These are phyloP conservation scores for Candida khao-thaluensis DNA, from an alignment of 805 yeast genomes.

Conservation along the genomic window DNA sequence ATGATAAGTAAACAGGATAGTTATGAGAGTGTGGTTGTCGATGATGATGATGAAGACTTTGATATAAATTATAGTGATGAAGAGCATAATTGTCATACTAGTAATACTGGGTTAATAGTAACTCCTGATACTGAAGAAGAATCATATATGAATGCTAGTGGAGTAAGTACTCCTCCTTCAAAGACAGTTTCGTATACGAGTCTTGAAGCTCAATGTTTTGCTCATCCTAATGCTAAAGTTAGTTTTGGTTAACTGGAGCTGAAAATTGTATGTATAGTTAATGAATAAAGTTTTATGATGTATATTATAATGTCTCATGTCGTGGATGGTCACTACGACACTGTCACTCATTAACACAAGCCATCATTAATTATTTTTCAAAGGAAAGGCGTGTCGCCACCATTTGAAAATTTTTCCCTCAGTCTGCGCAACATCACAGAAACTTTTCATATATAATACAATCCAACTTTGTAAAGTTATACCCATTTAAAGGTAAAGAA, in stretches of 20 bases:
- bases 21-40: conserved; percentile 13
- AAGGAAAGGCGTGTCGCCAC: neutral
- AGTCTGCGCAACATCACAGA: conserved; percentile 4
- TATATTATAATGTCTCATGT: too few species aligned
- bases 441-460: conserved; percentile 1
- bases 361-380: too few species aligned
- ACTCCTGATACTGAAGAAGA: conserved; percentile 24
- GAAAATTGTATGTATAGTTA: too few species aligned
- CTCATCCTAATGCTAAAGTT: conserved; percentile 44
- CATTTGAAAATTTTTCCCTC: conserved; percentile 1
- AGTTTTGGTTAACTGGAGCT: too few species aligned
- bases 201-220: conserved; percentile 39
- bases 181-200: conserved; percentile 18
- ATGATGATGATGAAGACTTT: conserved; percentile 27
- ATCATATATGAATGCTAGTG: conserved; percentile 25
- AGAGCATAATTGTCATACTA: conserved; percentile 11
- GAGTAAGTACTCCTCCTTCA: conserved; percentile 31
- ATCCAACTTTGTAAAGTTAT: too few species aligned
- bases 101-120: conserved; percentile 3
- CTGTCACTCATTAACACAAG: conserved; percentile 5
- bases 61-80: conserved; percentile 39
- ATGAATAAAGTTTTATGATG: too few species aligned
- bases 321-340: too few species aligned
- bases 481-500: too few species aligned
- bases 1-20: conserved; percentile 3